A percentile compares a stretch with the other conserved stretches of the same genome.
Conservation (phyloP, 2,329 filamentous ascomycete species). For the Colletotrichum cereale region DNA sequence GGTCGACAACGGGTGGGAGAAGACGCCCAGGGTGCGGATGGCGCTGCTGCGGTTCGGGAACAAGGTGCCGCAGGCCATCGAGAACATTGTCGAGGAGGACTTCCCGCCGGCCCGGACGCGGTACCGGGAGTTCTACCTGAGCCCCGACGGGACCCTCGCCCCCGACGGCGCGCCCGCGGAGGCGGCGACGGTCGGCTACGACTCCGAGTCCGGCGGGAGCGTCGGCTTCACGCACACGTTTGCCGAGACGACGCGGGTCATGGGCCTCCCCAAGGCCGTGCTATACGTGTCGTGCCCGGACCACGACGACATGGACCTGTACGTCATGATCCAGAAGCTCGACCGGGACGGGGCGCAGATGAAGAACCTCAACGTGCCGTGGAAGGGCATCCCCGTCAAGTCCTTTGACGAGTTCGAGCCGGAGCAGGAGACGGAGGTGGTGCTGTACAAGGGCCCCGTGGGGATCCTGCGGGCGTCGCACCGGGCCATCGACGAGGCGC, state of each 20-base stretch:
- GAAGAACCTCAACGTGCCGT: conserved; percentile 46
- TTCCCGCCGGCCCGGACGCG: conserved; percentile 46
- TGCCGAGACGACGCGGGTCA: conserved; percentile 51
- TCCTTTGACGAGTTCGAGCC: conserved; percentile 43
- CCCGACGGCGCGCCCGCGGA: conserved; percentile 55
- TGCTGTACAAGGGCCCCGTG: conserved; percentile 45
- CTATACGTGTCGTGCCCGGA: conserved; percentile 59
- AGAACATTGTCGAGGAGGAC: conserved; percentile 45
- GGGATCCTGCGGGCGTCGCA: conserved; percentile 45
- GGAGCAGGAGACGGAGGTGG: conserved; percentile 44
- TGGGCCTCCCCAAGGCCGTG: conserved; percentile 59
- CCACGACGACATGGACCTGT: conserved; percentile 58
- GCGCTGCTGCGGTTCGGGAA: conserved; percentile 49
- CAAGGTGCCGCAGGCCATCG: conserved; percentile 44
- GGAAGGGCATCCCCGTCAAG: conserved; percentile 39
- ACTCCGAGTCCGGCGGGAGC: background rate
- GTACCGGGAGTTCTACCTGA: conserved; percentile 48
- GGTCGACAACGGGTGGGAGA: conserved; percentile 58
- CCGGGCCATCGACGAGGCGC: conserved; percentile 42
- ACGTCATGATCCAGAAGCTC: conserved; percentile 47
- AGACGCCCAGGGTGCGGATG: conserved; percentile 57
- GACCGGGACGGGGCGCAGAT: conserved; percentile 40
- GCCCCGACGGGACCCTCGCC: conserved; percentile 43
- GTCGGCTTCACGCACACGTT: conserved; percentile 55
- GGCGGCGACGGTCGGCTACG: conserved; percentile 45